Evolutionary conservation across 352 stramenopile genomes (phyloP), one percentile per base, ranked within the genome.

Genomic region (Phytopythium ostracodes): DNA sequence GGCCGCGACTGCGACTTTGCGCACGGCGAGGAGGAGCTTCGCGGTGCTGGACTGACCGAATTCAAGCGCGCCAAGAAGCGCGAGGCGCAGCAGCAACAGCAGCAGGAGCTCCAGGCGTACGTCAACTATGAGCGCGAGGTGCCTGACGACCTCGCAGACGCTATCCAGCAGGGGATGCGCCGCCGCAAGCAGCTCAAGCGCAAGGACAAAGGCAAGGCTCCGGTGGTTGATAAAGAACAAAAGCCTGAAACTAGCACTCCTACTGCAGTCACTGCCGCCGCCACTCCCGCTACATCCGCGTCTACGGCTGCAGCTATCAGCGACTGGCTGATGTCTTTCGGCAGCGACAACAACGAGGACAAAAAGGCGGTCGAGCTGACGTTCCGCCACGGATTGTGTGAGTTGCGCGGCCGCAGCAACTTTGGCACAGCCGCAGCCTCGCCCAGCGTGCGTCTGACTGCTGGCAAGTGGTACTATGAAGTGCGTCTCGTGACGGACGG

Each of bases 391-490:
- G 81, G 84, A 27, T 62, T 93, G 22, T 93, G 82, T 56, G 84
- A 93, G 59, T 69, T 95, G 24, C 78, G 81, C 40, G 87, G 87
- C 9, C 65, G 67, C 24, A 77, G 84, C 44, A 93, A 92, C 62
- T 95, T 95, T 66, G 84, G 82, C 42, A 94, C 87, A 6, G 84
- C 83, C 4, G 78, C 80, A 6, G 79, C 76, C n/a, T 62, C 62
- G 46, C 63, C 72, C 31, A 76, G 59, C 29, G 85, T 80, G 29
- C 59, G 62, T 1, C 55, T 90, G 58, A 78, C 72, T 9, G 61
- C 59, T 14, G 87, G 87, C 20, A 90, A 89, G 70, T 93, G 83
- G 82, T 97, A 97, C 64, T 97, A 96, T 67, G 92, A 98, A 62
- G 92, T 97, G 18, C 82, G 83, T 29, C 73, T 98, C 14, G 63